Evolutionary conservation across 1,284 basidiomycete species (phyloP), one percentile per base, ranked within the genome.

Genomic region (Apiotrichum domesticum): DNA sequence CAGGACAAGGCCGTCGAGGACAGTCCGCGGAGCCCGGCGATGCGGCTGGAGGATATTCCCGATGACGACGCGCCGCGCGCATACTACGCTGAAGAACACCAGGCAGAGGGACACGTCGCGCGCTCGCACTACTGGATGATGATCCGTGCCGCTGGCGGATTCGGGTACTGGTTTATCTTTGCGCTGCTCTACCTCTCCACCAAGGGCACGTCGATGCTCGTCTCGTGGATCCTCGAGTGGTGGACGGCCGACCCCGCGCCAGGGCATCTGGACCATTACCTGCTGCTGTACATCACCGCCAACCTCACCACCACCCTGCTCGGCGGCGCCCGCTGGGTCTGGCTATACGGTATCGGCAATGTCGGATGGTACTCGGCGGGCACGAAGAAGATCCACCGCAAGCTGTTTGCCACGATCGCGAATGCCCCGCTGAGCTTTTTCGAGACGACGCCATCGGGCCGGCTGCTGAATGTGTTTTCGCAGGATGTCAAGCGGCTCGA

Each of bases 381-480:
- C 6, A 85, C 85, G 0, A 84, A 84, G 59, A 79, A 72, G 21
- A 76, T 90, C 44, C 89, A 87, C 74, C 80, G 78, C 63, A 74
- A 75, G 46, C 82, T 84, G 10, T 77, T 85, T 49, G 74, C 65
- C 35, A 79, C 79, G 21, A 82, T 90, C 8, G 73, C 88, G 29
- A 76, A 79, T 9, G 87, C 87, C 0, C 87, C 88, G 0, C 77
- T 86, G 46, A 80, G 84, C 3, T 90, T 88, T 76, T 91, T 90
- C 68, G 90, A 93, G 64, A 87, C 85, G 0, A 91, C 88, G 0
- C 89, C 90, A 0, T 81, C 87, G 56, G 89, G 89, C 74, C 73
- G 74, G 61, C 69, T 83, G 52, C 72, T 82, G 64, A 78, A 78
- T 63, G 67, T 80, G 34, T 72, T 74, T 61, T 63, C 58, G 47